These are phyloP conservation scores for Catunica adiposa DNA, from an alignment of 2,329 filamentous ascomycete species.

Conservation along the genomic window DNA sequence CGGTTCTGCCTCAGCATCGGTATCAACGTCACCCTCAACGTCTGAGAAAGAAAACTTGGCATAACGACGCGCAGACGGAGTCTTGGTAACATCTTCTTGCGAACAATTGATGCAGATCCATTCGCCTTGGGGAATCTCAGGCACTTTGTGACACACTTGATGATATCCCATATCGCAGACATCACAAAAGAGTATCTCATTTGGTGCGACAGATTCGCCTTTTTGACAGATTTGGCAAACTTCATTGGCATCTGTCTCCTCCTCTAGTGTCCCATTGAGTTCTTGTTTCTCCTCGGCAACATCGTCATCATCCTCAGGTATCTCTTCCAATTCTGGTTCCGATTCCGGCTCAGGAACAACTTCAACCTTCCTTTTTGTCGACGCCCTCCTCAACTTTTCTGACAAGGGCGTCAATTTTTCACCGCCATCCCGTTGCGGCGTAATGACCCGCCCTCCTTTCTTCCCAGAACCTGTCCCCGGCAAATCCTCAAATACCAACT, in stretches of 20 bases:
- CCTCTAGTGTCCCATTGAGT: slow-evolving; percentile 1
- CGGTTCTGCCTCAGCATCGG: slow-evolving; percentile 12
- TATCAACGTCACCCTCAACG: slow-evolving; percentile 1
- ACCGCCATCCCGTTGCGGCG: slow-evolving; percentile 3
- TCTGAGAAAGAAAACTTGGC: slow-evolving; percentile 1
- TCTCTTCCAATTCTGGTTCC: slow-evolving; percentile 12
- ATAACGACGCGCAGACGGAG: slow-evolving; percentile 15
- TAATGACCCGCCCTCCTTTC: slow-evolving; percentile 1
- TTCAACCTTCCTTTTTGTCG: slow-evolving; percentile 16
- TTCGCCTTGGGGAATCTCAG: slow-evolving; percentile 42
- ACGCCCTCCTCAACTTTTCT: slow-evolving; percentile 14
- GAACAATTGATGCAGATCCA: slow-evolving; percentile 45
- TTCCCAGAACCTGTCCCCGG: slow-evolving; percentile 21
- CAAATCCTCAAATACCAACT: slow-evolving; percentile 37
- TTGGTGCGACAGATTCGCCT: slow-evolving; percentile 39
- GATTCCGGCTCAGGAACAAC: slow-evolving; percentile 20
- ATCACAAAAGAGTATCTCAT: slow-evolving; percentile 49
- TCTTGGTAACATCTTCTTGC: slow-evolving; percentile 27
- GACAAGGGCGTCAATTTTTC: slow-evolving; percentile 11
- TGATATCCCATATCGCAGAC: slow-evolving; percentile 46
- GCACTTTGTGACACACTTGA: slow-evolving; percentile 42
- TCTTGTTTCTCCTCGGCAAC: slow-evolving; percentile 15
- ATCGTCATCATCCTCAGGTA: slow-evolving; percentile 12
- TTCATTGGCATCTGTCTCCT: slow-evolving; percentile 32
- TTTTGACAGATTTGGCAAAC: slow-evolving; percentile 41